Conservation (phyloP, 176 grass and related monocot genomes). For the Ensete ventricosum region DNA sequence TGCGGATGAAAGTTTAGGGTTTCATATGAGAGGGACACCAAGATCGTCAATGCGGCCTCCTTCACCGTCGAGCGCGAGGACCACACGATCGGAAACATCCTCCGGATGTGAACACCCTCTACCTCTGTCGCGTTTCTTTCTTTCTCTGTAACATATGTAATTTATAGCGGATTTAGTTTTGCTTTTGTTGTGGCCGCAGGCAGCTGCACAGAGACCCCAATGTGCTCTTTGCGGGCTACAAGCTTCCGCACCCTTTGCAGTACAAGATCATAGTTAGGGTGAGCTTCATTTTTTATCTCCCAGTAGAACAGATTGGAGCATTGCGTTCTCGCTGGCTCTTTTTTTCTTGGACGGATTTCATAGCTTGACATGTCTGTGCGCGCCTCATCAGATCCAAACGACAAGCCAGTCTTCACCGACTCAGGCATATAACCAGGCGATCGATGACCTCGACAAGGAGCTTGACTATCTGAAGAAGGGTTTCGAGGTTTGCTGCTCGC, state of each 20-base stretch:
- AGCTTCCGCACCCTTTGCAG: slow-evolving; percentile 45
- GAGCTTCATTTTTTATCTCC: slow-evolving; percentile 5
- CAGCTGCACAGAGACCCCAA: slow-evolving; percentile 49
- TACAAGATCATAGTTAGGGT: slow-evolving; percentile 51
- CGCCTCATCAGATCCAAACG: slow-evolving; percentile 28
- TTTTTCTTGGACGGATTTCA: too few species aligned
- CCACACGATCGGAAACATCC: slow-evolving; percentile 44
- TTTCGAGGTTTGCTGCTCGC: slow-evolving; percentile 28
- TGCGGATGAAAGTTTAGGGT: slow-evolving; percentile 21
- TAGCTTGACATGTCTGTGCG: too few species aligned
- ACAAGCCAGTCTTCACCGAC: slow-evolving; percentile 39
- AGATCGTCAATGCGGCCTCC: slow-evolving; percentile 43
- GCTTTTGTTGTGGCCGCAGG: slow-evolving; percentile 14
- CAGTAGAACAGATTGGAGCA: neutral
- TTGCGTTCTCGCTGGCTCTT: neutral
- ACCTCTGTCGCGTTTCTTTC: neutral
- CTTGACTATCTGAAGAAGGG: slow-evolving; percentile 30
- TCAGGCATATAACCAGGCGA: slow-evolving; percentile 42
- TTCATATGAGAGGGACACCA: slow-evolving; percentile 51
- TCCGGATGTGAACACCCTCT: slow-evolving; percentile 28
- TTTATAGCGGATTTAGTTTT: too few species aligned
- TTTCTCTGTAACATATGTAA: too few species aligned
- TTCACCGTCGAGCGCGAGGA: slow-evolving; percentile 46
- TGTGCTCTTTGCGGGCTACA: slow-evolving; percentile 46
- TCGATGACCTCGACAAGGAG: slow-evolving; percentile 45